Evolutionary conservation across 1,284 basidiomycete species (phyloP), one percentile per base, ranked within the genome.

Genomic region (Cronartium ribicola): DNA sequence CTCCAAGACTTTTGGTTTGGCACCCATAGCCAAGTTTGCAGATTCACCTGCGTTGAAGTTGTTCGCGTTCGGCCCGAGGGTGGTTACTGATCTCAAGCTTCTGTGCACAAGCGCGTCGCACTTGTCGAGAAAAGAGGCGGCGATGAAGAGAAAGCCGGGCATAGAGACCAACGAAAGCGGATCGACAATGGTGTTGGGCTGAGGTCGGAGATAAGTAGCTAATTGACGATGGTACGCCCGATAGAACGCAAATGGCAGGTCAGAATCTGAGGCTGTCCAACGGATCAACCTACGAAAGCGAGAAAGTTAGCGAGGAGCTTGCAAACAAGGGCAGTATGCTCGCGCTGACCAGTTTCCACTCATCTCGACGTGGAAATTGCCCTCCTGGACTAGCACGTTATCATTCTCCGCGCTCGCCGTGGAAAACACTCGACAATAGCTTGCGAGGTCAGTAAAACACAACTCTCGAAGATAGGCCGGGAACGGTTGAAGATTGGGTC

Each of bases 221-320:
- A 85, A 80, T 76, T 84, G 83, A 39, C 82, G 81, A 76, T 85
- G 83, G 76, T 85, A 85, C 0, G 84, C 83, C 69, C 84, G 82
- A 78, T 84, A 84, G 80, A 85, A 85, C 0, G 84, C 82, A 17
- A 84, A 84, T 76, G 84, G 84, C 3, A 85, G 80, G 77, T 85
- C 84, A 4, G 84, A 84, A 76, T 85, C 84, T 76, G 79, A 79
- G 0, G 80, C 80, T 4, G 78, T 79, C 80, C 80, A 80, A 13
- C 80, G 78, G 29, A 80, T 80, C 40, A 80, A 78, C 80, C 77
- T 78, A 67, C 8, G 36, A 22, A 22, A 71, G 7, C 22, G 14
- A 51, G 20, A 66, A 51, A 66, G 37, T 8, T 37, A 40, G 36
- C 8, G 46, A 40, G 13, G 41, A 61, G 62, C 36, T 61, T 1